Evolutionary conservation across 257 asterid genomes (phyloP).

Genomic region (Fraxinus quadrangulata): DNA sequence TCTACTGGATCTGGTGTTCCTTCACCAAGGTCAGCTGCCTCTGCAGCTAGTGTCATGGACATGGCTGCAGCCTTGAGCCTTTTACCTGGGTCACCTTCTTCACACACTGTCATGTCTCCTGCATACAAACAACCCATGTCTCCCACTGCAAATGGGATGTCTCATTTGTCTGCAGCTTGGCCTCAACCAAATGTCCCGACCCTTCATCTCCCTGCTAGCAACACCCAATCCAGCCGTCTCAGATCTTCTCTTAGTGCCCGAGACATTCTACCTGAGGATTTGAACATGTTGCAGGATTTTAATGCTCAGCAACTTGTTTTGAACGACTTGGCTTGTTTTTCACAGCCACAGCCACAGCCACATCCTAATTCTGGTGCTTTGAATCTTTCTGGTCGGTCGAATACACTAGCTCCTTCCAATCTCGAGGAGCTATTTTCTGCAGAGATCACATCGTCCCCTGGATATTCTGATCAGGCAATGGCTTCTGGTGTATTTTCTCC

Average conservation of each 20-base stretch:
- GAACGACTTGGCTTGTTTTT: conserved; percentile 60
- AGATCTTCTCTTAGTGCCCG: conserved; percentile 88
- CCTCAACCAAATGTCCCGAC: conserved; percentile 82
- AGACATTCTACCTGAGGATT: conserved; percentile 65
- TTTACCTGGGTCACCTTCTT: conserved; percentile 81
- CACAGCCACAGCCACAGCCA: conserved; percentile 42
- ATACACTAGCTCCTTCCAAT: conserved; percentile 79
- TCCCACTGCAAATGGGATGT: conserved; percentile 71
- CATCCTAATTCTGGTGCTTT: conserved; percentile 54
- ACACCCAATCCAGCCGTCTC: conserved; percentile 86
- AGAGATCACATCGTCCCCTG: conserved; percentile 70
- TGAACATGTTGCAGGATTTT: conserved; percentile 54
- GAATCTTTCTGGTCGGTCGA: conserved; percentile 55
- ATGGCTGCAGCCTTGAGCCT: conserved; percentile 82
- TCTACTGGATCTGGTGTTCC: conserved; percentile 95
- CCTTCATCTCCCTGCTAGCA: conserved; percentile 85
- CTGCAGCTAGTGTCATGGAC: conserved; percentile 83
- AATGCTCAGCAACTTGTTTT: conserved; percentile 64
- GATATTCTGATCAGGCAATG: conserved; percentile 67
- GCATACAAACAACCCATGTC: conserved; percentile 71
- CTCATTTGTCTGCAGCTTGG: conserved; percentile 65
- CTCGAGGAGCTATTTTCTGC: conserved; percentile 87
- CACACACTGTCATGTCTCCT: conserved; percentile 74
- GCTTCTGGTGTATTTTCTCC: conserved; percentile 76
- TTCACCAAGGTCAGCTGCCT: conserved; percentile 78